Evolutionary conservation across 1,284 basidiomycete species (phyloP).

Genomic region (Austroboletus novae-zelandiae): DNA sequence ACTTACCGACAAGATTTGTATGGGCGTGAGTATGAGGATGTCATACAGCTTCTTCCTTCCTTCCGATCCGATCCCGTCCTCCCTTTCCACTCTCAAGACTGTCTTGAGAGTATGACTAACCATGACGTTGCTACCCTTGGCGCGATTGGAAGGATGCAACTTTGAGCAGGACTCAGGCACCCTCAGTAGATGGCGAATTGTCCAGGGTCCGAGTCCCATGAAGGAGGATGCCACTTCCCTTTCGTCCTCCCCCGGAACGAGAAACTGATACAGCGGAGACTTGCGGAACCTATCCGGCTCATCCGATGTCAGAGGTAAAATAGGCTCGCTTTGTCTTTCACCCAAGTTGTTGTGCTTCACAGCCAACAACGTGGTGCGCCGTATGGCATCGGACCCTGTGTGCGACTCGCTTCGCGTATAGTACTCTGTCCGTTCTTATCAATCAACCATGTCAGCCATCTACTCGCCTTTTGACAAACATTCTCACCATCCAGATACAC

Average conservation of each 20-base stretch:
- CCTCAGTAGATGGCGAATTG: constrained; percentile 53
- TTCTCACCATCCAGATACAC: constrained; percentile 80
- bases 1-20: constrained; percentile 78
- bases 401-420: constrained; percentile 67
- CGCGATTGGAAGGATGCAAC: constrained; percentile 82
- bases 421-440: constrained; percentile 77
- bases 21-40: constrained; percentile 84
- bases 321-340: constrained; percentile 40
- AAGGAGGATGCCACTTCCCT: constrained; percentile 57
- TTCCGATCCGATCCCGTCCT: constrained; percentile 72
- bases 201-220: constrained; percentile 78
- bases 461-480: neutral
- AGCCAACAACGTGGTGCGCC: constrained; percentile 66
- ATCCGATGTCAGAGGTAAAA: constrained; percentile 69
- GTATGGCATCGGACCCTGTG: constrained; percentile 74
- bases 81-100: constrained; percentile 81
- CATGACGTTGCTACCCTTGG: constrained; percentile 76
- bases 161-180: constrained; percentile 55
- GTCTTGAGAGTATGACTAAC: constrained; percentile 83
- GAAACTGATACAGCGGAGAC: constrained; percentile 51
- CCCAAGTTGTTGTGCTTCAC: constrained; percentile 45
- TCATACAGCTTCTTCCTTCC: constrained; percentile 83
- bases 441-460: neutral
- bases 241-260: constrained; percentile 44
- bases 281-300: constrained; percentile 50